Conservation (phyloP, 2,329 filamentous ascomycete genomes). For the Aureobasidium sp. region DNA sequence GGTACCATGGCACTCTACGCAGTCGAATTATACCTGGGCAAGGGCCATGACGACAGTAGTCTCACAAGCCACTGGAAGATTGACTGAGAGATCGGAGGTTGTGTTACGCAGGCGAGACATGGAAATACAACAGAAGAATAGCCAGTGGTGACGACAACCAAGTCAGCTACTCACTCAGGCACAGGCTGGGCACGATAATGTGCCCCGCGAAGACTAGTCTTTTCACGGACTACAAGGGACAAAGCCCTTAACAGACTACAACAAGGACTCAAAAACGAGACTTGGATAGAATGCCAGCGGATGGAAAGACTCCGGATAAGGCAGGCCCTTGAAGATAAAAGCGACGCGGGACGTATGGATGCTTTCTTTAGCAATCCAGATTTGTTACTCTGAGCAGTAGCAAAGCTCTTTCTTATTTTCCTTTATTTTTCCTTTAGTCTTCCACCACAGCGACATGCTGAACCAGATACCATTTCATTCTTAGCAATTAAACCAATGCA, state of each 20-base stretch:
- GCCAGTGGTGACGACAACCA: not conserved
- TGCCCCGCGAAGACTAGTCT: not conserved
- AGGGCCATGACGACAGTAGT: conserved; percentile 66
- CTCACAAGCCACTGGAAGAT: conserved; percentile 84
- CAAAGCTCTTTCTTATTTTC: not conserved
- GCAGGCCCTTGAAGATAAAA: not conserved
- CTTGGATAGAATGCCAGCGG: not conserved
- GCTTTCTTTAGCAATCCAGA: not conserved
- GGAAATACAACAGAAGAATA: not conserved
- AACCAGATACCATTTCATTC: not conserved
- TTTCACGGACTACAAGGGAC: not conserved
- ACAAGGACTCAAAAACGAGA: not conserved
- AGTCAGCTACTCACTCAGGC: not conserved
- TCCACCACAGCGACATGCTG: not conserved
- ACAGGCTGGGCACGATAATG: not conserved
- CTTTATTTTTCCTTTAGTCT: not conserved
- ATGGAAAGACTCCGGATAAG: not conserved
- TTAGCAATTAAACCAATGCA: not conserved
- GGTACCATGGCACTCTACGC: conserved; percentile 86
- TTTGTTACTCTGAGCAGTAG: not conserved
- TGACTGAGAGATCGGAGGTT: conserved; percentile 49
- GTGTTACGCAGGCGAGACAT: not conserved
- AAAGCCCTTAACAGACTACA: not conserved
- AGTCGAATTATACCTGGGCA: conserved; percentile 79
- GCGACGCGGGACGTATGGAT: not conserved